Evolutionary conservation across 2,329 filamentous ascomycete genomes (phyloP).

Genomic region (Alternaria brassicae): DNA sequence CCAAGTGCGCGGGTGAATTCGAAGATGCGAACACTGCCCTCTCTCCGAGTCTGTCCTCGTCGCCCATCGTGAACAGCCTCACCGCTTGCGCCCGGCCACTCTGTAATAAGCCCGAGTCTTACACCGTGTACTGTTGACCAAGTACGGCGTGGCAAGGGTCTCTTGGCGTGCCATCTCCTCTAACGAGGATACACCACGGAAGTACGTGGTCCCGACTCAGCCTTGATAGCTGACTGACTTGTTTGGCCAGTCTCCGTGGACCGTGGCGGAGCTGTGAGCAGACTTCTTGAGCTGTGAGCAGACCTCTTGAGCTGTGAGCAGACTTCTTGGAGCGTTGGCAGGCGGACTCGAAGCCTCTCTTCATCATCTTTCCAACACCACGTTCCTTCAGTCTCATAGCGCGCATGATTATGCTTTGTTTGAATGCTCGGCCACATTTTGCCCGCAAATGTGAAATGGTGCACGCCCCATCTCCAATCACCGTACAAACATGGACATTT

Average conservation of each 20-base stretch:
- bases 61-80: background rate
- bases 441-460: no score
- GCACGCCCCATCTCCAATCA: no score
- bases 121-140: background rate
- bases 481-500: no score
- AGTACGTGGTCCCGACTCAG: background rate
- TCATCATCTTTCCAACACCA: background rate
- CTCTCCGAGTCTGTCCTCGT: background rate
- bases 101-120: slow-evolving; percentile 1
- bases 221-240: background rate
- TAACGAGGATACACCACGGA: slow-evolving; percentile 4
- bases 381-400: no score
- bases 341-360: background rate
- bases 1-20: background rate
- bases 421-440: no score
- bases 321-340: background rate
- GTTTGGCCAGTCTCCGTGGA: background rate
- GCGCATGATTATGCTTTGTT: no score
- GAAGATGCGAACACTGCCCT: background rate
- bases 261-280: background rate
- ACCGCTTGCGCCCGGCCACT: background rate
- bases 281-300: background rate
- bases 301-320: background rate
- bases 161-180: background rate
- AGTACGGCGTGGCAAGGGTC: slow-evolving; percentile 1